Evolutionary conservation across 2,329 filamentous ascomycete species (phyloP), one percentile per base, ranked within the genome.

Genomic region (Ascochyta pisi): DNA sequence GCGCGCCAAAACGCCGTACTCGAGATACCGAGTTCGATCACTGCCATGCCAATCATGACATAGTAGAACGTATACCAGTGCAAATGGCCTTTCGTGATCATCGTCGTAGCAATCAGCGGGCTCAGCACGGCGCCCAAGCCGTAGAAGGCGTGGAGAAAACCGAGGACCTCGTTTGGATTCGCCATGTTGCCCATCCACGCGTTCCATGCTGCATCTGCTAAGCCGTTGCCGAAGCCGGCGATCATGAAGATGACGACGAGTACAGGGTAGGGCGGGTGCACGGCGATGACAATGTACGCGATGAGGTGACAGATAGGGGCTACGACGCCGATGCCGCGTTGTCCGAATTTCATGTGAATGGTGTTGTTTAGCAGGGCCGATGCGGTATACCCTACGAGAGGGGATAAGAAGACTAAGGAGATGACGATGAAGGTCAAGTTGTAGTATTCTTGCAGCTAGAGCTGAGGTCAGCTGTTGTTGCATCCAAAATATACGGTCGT

Each of bases 51-150:
- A 39, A 89, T 81, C 86, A 92, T 89, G 52, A 92, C 76, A 68
- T 91, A 92, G 74, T 91, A 94, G 73, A 89, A 93, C 10, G 79
- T 79, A 65, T 88, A 91, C 91, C 91, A 95, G 0, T 79, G 78
- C 46, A 88, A 68, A 26, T 77, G 63, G 0, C 77, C 85, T 61
- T 85, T 86, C 0, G 87, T 86, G 33, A 93, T 84, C 84, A 94
- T 86, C 4, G 84, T 83, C 0, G 90, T 92, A 1, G 89, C 89
- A 56, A 92, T 81, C 6, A 93, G 73, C 0, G 90, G 90, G 3
- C 83, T 81, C 12, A 92, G 77, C 0, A 88, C 87, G 1, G 87
- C 90, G 0, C 90, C 90, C 0, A 90, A 67, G 0, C 89, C 89
- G 67, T 92, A 94, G 34, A 84, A 84, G 0, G 84, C 88, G 70